Evolutionary conservation across 108 stramenopile species (phyloP), one percentile per base, ranked within the genome.

Genomic region (Fragilaria radians): DNA sequence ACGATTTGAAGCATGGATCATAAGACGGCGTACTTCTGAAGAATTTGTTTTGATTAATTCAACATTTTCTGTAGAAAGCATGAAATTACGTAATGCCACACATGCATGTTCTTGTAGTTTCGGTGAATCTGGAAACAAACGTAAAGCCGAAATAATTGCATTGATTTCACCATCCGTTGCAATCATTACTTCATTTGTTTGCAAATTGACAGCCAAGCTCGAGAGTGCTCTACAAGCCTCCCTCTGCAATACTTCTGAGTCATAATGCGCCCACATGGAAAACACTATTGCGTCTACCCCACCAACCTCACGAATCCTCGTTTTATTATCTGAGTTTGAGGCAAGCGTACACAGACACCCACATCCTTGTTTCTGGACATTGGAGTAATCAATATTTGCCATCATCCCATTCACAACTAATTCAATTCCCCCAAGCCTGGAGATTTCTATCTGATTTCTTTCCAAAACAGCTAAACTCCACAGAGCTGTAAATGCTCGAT

Each of bases 361-460:
- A 61, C 73, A 74, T 29, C 51, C 73, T 56, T 74, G 73, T 46
- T 74, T 68, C 45, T 74, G 73, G n/a, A 74, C 73, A 30, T 66
- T 63, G 45, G 63, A 67, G 50, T 60, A 69, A 5, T 36, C 34
- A 24, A 74, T 68, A 19, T 61, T 60, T 7, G 73, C 68, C 62
- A 68, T 52, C 73, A 74, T 74, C 0, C 73, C 67, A 29, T 68
- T 68, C 33, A 74, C 57, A 4, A 74, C 62, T 22, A 68, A 48
- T 48, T 57, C 34, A 48, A 74, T 61, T 17, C 73, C 73, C 5
- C 61, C 62, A 27, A 55, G 56, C 7, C 52, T 32, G 3, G 67
- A 67, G 25, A 74, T 48, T 3, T 45, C 34, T 17, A 28, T 45
- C 61, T 69, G 73, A 42, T 74, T 74, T 53, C 63, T 47, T 5